Base-by-base conservation (phyloP, 2,329 filamentous ascomycete genomes). In the Trichoderma breve region DNA sequence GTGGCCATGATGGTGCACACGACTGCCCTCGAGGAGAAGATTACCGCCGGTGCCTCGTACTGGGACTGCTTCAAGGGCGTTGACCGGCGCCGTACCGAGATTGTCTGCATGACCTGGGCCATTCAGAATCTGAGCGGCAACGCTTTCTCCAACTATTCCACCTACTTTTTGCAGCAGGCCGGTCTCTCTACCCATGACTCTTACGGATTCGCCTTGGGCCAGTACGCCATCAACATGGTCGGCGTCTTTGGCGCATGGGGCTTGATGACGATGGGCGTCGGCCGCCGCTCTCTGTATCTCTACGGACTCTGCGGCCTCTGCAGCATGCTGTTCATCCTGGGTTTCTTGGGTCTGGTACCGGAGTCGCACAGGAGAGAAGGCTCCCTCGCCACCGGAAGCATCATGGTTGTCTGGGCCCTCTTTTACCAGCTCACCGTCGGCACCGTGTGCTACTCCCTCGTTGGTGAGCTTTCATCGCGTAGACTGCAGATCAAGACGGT, bases 1-100 rank as follows among this genome's bases (percentile, higher is more conserved):
- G 86, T 97, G 64, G 91, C 93, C 76, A 97, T 97, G 93, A 97
- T 97, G 92, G 89, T 94, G 1, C 93, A 97, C 79, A 97, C 94
- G 0, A 95, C 92, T 0, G 91, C 92, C 0, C 84, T 97, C 12
- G 94, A 97, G 80, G 87, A 93, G 78, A 87, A 88, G 81, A 92
- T 94, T 68, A 94, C 92, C 4, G 83, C 84, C 7, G 93, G 93
- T 34, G 89, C 92, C 6, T 90, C 86, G 68, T 97, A 96, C 80
- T 82, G 88, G 76, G 94, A 97, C 80, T 97, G 94, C 83, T 97
- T 97, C 87, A 91, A 87, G 79, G 93, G 94, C 12, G 87, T 88
- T 14, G 91, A 97, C 78, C 84, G 91, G 62, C 91, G 94, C 72
- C 89, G 94, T 30, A 97, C 94, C 2, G 93, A 87, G 82, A 88